A percentile compares a stretch with the other conserved stretches of the same genome.
Evolutionary conservation across 805 yeast species (phyloP).

Genomic region (Wickerhamiella nectarea): DNA sequence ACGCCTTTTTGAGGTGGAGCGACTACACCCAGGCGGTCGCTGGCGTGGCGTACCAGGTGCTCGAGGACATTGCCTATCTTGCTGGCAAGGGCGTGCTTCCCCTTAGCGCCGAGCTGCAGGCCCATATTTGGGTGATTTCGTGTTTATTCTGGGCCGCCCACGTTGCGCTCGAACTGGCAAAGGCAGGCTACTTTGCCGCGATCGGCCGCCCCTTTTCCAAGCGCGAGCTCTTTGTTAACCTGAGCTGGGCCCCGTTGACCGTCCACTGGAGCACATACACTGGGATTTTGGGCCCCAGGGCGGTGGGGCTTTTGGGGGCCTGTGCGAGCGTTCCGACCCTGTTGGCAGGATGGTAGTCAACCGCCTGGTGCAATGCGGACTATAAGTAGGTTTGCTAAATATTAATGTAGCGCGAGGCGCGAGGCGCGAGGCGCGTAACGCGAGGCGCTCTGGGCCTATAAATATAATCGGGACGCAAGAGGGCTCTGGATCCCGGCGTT

Average conservation of each 20-base stretch:
- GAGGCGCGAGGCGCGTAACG: too few species aligned
- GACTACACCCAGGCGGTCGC: constrained; percentile 27
- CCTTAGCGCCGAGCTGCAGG: constrained; percentile 19
- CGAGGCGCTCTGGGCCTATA: too few species aligned
- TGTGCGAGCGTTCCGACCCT: constrained; percentile 21
- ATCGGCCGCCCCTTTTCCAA: constrained; percentile 12
- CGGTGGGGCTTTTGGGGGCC: constrained; percentile 30
- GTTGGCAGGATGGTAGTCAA: background rate
- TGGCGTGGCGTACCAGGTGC: constrained; percentile 28
- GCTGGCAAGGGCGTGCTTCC: constrained; percentile 27
- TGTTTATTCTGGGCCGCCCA: constrained; percentile 30
- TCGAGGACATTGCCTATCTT: constrained; percentile 31
- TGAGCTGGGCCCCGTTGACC: constrained; percentile 32
- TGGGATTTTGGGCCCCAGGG: constrained; percentile 24
- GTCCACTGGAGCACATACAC: constrained; percentile 30
- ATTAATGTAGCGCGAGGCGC: too few species aligned
- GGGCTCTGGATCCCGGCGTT: too few species aligned
- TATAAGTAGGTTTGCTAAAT: too few species aligned
- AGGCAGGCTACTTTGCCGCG: constrained; percentile 15
- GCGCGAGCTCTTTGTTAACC: constrained; percentile 24
- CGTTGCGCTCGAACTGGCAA: constrained; percentile 26
- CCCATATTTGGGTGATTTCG: constrained; percentile 27
- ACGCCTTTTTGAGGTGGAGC: constrained; percentile 21
- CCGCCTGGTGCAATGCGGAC: too few species aligned
- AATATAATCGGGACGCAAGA: too few species aligned